phyloP scores from a whole-genome alignment of 108 stramenopile species.

The Mayamaea pseudoterrestris region DNA sequence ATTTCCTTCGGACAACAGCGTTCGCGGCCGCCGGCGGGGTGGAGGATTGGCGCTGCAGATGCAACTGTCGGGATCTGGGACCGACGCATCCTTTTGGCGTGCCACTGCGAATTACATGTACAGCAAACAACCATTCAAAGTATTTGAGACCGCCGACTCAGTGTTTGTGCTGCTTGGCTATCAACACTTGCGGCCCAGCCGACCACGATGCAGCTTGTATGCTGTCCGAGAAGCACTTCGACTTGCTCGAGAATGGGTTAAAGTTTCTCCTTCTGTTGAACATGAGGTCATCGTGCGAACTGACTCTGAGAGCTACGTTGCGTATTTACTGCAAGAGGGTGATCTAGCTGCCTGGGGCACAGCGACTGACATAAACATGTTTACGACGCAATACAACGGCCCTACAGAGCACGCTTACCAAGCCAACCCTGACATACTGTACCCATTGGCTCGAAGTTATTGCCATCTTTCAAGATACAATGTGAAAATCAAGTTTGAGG shows the following conservation, averaged over 20 bases:
- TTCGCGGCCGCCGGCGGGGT: slow-evolving; percentile 2
- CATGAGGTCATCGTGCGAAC: slow-evolving; percentile 1
- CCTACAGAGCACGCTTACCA: not conserved
- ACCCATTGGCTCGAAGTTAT: slow-evolving; percentile 9
- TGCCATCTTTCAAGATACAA: no score
- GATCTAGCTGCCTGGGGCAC: slow-evolving; percentile 3
- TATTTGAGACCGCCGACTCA: not conserved
- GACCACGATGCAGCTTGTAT: slow-evolving; percentile 13
- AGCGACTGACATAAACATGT: not conserved
- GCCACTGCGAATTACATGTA: not conserved
- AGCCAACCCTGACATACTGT: slow-evolving; percentile 9
- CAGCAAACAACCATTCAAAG: not conserved
- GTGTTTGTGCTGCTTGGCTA: slow-evolving; percentile 3
- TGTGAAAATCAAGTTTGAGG: no score
- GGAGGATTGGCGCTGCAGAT: slow-evolving; percentile 2
- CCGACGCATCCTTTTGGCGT: no score
- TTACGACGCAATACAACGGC: not conserved
- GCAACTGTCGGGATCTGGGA: no score
- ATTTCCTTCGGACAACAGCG: not conserved
- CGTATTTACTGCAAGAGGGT: slow-evolving; percentile 5
- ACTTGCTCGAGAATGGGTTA: slow-evolving; percentile 1
- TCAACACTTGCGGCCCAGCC: slow-evolving; percentile 6
- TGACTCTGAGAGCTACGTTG: slow-evolving; percentile 6
- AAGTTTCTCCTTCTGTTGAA: not conserved
- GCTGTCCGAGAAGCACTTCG: slow-evolving; percentile 10